Conservation (phyloP, 306 rosid genomes). For the Trifolium repens region DNA sequence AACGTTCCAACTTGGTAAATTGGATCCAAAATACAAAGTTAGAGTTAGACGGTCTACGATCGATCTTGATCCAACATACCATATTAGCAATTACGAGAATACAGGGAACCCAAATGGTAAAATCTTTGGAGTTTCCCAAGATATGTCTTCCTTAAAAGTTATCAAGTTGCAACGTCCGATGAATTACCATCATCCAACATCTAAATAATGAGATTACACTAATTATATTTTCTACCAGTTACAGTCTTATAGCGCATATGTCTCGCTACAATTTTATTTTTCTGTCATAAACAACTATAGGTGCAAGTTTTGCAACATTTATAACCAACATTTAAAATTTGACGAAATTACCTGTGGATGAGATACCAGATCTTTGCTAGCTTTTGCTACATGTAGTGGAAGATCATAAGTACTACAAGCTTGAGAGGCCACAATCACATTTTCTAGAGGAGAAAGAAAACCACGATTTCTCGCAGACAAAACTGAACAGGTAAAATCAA, state of each 20-base stretch:
- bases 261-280: too few relatives aligned
- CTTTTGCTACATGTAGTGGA: constrained; percentile 70
- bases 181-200: constrained; percentile 18
- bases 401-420: constrained; percentile 89
- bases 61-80: background rate
- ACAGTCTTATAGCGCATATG: too few relatives aligned
- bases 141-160: constrained; percentile 9
- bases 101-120: background rate
- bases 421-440: constrained; percentile 76
- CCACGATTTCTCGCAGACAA: constrained; percentile 73
- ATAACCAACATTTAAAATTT: background rate
- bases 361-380: constrained; percentile 58
- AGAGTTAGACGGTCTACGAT: background rate
- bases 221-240: too few relatives aligned
- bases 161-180: background rate
- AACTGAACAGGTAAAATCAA: constrained; percentile 78
- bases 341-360: constrained; percentile 82
- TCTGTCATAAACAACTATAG: too few relatives aligned
- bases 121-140: background rate
- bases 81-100: background rate
- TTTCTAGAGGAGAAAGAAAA: constrained; percentile 73
- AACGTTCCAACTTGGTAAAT: background rate
- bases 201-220: constrained; percentile 9
- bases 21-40: background rate
- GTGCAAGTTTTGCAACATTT: too few relatives aligned